These are phyloP conservation scores for Cercospora nicotianae DNA, from an alignment of 2,329 filamentous ascomycete genomes.

Conservation along the genomic window DNA sequence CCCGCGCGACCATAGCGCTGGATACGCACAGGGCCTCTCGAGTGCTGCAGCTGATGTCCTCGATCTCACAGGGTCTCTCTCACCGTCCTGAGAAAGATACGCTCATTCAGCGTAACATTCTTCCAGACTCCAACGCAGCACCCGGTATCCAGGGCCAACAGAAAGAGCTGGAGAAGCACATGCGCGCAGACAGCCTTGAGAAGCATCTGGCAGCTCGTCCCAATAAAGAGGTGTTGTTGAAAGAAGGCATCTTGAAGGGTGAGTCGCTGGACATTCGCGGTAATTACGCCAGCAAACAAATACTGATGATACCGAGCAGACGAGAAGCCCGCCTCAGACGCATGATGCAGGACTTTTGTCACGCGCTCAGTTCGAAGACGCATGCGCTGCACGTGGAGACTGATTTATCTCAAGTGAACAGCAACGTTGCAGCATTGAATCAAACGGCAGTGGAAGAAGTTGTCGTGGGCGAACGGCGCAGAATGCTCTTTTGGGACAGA, in stretches of 20 bases:
- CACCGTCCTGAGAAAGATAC: conserved; percentile 68
- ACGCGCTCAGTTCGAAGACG: neutral
- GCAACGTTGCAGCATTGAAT: neutral
- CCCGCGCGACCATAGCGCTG: neutral
- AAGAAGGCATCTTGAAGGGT: conserved; percentile 71
- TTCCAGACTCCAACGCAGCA: conserved; percentile 74
- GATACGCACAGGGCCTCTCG: neutral
- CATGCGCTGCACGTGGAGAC: neutral
- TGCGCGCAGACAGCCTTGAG: conserved; percentile 83
- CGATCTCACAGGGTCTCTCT: conserved; percentile 50
- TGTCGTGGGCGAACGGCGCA: neutral
- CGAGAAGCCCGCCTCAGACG: neutral
- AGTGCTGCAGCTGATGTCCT: neutral
- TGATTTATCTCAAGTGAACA: neutral
- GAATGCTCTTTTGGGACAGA: neutral
- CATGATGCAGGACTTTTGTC: neutral
- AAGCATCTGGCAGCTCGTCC: conserved; percentile 81
- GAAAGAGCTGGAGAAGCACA: conserved; percentile 81
- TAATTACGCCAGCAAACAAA: neutral
- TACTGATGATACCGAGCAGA: neutral
- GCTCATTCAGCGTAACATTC: conserved; percentile 83
- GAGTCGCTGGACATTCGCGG: neutral
- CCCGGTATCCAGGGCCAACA: conserved; percentile 78
- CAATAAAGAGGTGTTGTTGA: conserved; percentile 71
- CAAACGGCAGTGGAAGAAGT: neutral